Evolutionary conservation across 176 grass and related monocot species (phyloP).

Genomic region (Aegilops speltoides): DNA sequence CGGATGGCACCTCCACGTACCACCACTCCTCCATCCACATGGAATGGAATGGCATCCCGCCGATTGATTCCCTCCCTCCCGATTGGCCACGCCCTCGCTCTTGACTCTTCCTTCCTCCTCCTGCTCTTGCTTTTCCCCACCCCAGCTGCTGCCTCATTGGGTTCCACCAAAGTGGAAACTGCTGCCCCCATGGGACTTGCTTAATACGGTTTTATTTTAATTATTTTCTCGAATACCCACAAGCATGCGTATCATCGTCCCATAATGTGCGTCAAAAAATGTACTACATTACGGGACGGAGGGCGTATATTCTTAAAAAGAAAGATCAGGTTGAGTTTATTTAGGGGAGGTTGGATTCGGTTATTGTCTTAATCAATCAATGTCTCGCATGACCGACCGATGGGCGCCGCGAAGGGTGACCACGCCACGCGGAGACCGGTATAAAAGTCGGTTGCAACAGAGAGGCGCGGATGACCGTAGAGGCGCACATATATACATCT

Average conservation of each 20-base stretch:
- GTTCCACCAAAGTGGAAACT: background rate
- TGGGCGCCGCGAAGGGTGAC: background rate
- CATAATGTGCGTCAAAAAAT: too few relatives aligned
- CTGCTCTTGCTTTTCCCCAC: background rate
- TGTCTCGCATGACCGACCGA: background rate
- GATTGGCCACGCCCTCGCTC: background rate
- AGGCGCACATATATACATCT: background rate
- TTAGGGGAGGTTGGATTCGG: background rate
- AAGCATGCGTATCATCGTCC: too few relatives aligned
- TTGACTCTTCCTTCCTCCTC: too few relatives aligned
- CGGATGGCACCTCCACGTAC: background rate
- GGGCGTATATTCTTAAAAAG: background rate
- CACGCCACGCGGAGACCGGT: accelerated
- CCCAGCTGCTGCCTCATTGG: too few relatives aligned
- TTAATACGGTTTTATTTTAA: background rate
- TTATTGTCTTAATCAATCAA: background rate
- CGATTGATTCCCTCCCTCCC: background rate
- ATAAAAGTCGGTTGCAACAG: background rate
- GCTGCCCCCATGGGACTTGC: background rate
- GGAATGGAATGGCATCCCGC: background rate
- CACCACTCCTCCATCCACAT: background rate
- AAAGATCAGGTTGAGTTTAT: background rate
- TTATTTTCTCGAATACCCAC: too few relatives aligned
- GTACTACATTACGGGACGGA: too few relatives aligned
- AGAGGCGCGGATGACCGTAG: background rate